Conservation (phyloP, 441 rosid species). For the Pelargonium cotyledonis region DNA sequence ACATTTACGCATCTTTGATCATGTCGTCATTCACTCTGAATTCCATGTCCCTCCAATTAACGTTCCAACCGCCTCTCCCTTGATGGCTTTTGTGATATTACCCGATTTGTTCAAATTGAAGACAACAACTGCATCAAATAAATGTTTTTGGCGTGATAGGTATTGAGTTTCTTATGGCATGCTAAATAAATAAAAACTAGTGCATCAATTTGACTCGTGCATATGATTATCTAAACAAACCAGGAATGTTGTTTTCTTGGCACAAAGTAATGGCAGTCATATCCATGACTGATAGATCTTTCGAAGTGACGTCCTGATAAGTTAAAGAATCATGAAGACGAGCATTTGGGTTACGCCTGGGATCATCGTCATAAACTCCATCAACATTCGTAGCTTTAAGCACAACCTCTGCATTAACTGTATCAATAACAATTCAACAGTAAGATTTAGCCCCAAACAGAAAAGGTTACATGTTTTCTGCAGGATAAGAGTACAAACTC, state of each 20-base stretch:
- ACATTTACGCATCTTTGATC: no score
- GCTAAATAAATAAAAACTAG: no score
- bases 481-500: no score
- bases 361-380: conserved; percentile 85
- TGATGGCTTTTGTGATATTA: conserved; percentile 75
- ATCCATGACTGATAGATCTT: conserved; percentile 93
- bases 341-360: conserved; percentile 69
- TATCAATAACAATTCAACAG: conserved; percentile 17
- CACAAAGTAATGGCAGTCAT: conserved; percentile 92
- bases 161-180: no score
- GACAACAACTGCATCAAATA: conserved; percentile 56
- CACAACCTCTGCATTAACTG: conserved; percentile 91
- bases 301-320: conserved; percentile 74
- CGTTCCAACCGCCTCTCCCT: conserved; percentile 82
- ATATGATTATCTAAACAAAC: conserved; percentile 25
- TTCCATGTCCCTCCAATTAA: conserved; percentile 57
- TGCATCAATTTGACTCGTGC: background rate
- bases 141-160: no score
- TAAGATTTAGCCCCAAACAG: conserved; percentile 2
- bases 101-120: conserved; percentile 72
- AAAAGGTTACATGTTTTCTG: background rate
- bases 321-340: conserved; percentile 62
- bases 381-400: conserved; percentile 87
- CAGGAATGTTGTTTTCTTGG: conserved; percentile 93
- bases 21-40: no score